Base-by-base conservation (phyloP, 23 red algal species). In the Gracilaria gracilis region DNA sequence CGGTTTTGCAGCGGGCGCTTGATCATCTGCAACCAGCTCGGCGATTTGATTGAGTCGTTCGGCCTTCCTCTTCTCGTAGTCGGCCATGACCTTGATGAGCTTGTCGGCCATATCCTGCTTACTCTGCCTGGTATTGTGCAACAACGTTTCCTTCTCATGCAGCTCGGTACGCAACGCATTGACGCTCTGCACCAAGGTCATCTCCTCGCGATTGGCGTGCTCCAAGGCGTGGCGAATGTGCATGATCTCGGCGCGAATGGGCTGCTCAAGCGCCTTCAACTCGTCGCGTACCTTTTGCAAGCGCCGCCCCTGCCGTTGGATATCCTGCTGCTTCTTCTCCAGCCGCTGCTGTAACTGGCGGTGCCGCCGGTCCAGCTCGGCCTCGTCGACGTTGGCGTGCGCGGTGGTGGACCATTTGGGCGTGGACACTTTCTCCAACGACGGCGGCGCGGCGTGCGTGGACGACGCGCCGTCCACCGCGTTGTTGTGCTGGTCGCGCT, bases 211-310 rank as follows among this genome's bases (percentile, higher is more conserved):
- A 44, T 91, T 91, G 44, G 88, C 75, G 20, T 86, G 81, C 75
- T 96, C 94, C 38, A 96, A 53, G 16, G 59, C 57, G 48, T 79
- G 79, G 13, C 94, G 81, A 49, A 92, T 58, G 1, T 74, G 31
- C 82, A 96, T 91, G 36, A 96, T 96, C 77, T 96, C 94, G 17
- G 72, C 62, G 58, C 91, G 91, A 67, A 96, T 85, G 33, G 94
- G 94, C 67, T 80, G 67, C 59, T 96, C 94, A 20, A 96, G 67
- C 28, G 82, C 86, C 82, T 83, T 86, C 28, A 96, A 83, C 31
- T 90, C 86, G 4, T 71, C 87, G 64, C 89, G 88, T 6, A 96
- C 87, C n/a, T 73, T 64, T 25, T 61, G 61, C 16, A 96, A 49
- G 6, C 72, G 79, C n/a, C 67, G 78, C 19, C 80, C 70, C 49